Evolutionary conservation across 1,139 yeast genomes (phyloP), one percentile per base, ranked within the genome.

Genomic region (Debaryomyces nepalensis): DNA sequence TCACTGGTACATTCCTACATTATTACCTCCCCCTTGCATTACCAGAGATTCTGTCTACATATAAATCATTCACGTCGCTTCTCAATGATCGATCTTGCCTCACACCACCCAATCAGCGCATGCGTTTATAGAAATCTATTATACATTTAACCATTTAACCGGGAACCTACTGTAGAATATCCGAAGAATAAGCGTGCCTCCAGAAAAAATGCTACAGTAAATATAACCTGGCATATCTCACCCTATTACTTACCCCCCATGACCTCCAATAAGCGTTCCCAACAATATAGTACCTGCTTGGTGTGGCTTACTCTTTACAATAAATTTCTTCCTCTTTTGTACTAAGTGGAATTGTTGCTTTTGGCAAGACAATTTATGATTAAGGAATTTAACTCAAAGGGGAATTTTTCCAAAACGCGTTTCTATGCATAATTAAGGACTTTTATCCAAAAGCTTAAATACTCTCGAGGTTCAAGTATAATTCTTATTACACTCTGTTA

Each of bases 321-420:
- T 29, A 29, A 21, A 29, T 18, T 21, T 4, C 11, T 22, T 22
- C 4, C 8, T 9, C 8, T 22, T 9, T 22, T 22, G n/a, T 4
- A 22, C 24, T n/a, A 22, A 4, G 24, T 22, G 24, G 4, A 9
- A 15, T 15, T 16, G 6, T 16, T 29, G 32, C 32, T 29, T 29
- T n/a, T 29, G 11, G 21, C 10, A 29, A 29, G 18, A 3, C 6
- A 21, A 31, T 31, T 8, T 16, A 12, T 23, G 29, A 27, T 16
- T 10, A 19, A 22, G 16, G 24, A 24, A 34, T 34, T 34, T 34
- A 22, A 34, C 37, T 34, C 31, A 23, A 34, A 24, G 15, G 31
- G 37, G 37, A 24, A 33, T 22, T 24, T n/a, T 24, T 22, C 19
- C 15, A 26, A 34, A 34, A 12, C 37, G 37, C 37, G 37, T 34